Conservation (phyloP, 192 early-diverging fungal genomes). For the Mortierella hygrophila region DNA sequence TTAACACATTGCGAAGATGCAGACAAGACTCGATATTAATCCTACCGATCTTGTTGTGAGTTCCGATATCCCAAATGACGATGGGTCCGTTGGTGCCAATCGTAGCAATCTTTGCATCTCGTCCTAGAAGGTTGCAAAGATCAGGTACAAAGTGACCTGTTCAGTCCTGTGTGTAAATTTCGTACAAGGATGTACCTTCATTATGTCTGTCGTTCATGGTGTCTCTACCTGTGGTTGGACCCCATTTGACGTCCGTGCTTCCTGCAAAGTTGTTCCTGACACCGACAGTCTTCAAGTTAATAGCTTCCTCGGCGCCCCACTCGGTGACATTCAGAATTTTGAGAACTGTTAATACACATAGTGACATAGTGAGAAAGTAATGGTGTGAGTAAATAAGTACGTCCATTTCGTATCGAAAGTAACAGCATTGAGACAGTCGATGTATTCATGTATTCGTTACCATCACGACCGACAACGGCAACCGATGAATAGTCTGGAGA, state of each 20-base stretch:
- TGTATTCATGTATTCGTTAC: constrained; percentile 38
- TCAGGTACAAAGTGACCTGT: not conserved
- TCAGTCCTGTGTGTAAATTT: not conserved
- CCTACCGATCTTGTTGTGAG: constrained; percentile 50
- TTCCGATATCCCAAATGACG: constrained; percentile 77
- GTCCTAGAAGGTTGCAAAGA: constrained; percentile 29
- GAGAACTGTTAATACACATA: constrained; percentile 61
- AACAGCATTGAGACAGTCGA: not conserved
- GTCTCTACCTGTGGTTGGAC: constrained; percentile 41
- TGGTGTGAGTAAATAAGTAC: not conserved
- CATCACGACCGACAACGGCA: constrained; percentile 78
- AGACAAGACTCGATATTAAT: not conserved
- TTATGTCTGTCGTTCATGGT: not conserved
- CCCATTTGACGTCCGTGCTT: constrained; percentile 87
- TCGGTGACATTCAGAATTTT: constrained; percentile 74
- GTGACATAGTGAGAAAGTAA: not conserved
- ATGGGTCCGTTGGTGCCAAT: constrained; percentile 79
- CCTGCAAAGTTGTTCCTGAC: constrained; percentile 67
- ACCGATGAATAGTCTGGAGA: constrained; percentile 72
- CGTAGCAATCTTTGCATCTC: constrained; percentile 77
- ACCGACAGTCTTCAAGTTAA: constrained; percentile 75
- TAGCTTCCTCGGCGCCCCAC: constrained; percentile 66
- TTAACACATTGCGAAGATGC: not conserved
- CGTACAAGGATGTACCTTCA: not conserved
- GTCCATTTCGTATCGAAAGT: not conserved